Evolutionary conservation across 768 basidiomycete species (phyloP), one percentile per base, ranked within the genome.

Genomic region (Trametes maxima): DNA sequence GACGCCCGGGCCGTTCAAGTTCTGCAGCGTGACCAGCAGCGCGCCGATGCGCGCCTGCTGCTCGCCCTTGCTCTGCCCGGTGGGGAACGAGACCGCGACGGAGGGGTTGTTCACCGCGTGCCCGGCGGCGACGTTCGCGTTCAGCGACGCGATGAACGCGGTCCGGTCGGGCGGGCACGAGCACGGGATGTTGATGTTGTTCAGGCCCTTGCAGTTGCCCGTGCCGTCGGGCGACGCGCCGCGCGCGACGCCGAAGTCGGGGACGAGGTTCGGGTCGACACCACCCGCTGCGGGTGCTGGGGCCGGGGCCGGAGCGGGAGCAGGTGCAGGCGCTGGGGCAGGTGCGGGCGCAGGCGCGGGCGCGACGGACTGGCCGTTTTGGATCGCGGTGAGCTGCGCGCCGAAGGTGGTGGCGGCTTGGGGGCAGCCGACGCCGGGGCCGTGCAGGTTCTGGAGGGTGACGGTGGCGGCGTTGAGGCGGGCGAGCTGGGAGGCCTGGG

Each of bases 21-120:
- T 92, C 75, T 91, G 89, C 19, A 91, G 76, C 0, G 89, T 88
- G 24, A 87, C 80, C 2, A 83, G 85, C 78, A 33, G 87, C 80
- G 60, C 81, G 55, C 82, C 78, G 57, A 92, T 75, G 22, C 79
- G 75, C 39, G 77, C 76, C 45, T 65, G 69, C 68, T 80, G 78
- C 21, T 77, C 77, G 1, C 67, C 72, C 28, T 65, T 72, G 42
- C 74, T 76, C 60, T 71, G 69, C 56, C 82, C 81, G 0, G 71
- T 74, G 13, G 81, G 82, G 74, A 82, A 83, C 51, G 73, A 69
- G 12, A 80, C 50, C 25, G 63, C 59, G 19, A 82, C 77, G 2
- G 76, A 68, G 12, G 89, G 84, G 71, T 91, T 90, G 72, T 89
- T 85, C 33, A 86, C 78, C 3, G 80, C 88, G 50, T 79, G 79